Conservation (phyloP, 495 filamentous ascomycete species). For the Usnea hakonensis region DNA sequence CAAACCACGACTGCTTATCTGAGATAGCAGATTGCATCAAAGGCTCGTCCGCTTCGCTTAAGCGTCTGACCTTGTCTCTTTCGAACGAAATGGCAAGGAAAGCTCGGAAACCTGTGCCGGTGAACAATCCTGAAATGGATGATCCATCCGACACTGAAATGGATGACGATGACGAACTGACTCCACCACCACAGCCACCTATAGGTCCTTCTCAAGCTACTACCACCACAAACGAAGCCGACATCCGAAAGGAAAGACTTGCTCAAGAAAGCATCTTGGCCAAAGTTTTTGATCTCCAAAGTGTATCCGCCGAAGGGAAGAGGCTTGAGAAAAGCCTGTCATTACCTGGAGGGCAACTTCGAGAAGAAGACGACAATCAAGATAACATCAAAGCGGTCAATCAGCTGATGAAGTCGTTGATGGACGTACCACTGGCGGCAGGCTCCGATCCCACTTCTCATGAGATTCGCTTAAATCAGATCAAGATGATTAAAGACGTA, state of each 20-base stretch:
- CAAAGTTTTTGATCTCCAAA: conserved; percentile 45
- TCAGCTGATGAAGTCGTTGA: conserved; percentile 13
- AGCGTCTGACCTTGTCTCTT: conserved; percentile 49
- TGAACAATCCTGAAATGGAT: conserved; percentile 25
- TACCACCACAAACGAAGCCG: conserved; percentile 24
- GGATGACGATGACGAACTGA: conserved; percentile 41
- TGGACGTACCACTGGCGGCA: conserved; percentile 3
- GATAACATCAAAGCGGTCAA: conserved; percentile 40
- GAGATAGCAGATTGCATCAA: conserved; percentile 48
- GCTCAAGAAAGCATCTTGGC: conserved; percentile 48
- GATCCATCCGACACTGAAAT: conserved; percentile 41
- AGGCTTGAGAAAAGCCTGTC: conserved; percentile 26
- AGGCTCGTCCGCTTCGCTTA: conserved; percentile 43
- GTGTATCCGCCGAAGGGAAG: conserved; percentile 24
- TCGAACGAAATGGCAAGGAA: conserved; percentile 43
- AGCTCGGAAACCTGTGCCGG: conserved; percentile 42
- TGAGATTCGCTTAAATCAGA: conserved; percentile 17
- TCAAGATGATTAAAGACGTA: conserved; percentile 17
- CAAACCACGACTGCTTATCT: conserved; percentile 44
- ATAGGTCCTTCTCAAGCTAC: conserved; percentile 7
- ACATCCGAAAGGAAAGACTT: conserved; percentile 40
- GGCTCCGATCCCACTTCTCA: conserved; percentile 5
- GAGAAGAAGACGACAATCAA: conserved; percentile 28
- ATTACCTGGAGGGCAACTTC: conserved; percentile 8
- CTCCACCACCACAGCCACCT: conserved; percentile 12